Conservation (phyloP, 2,329 filamentous ascomycete species). For the Epichloe baconii region DNA sequence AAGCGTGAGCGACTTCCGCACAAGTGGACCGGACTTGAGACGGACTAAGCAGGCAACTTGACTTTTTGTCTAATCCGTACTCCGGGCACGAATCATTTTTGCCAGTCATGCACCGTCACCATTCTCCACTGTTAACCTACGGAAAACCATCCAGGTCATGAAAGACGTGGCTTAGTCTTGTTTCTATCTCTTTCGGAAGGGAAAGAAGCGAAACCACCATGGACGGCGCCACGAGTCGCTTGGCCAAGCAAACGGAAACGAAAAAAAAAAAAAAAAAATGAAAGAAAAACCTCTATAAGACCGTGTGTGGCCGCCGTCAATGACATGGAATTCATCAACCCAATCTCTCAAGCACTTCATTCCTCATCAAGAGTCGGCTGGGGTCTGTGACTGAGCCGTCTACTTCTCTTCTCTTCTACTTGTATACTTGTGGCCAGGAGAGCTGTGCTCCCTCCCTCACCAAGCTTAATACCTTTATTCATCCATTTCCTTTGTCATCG, state of each 20-base stretch:
- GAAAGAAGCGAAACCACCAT: no score
- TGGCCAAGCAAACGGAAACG: no score
- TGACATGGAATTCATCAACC: no score
- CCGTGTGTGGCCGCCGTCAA: no score
- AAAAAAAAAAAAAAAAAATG: no score
- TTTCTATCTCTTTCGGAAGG: no score
- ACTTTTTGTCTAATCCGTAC: background rate
- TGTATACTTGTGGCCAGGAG: background rate
- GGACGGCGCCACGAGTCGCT: no score
- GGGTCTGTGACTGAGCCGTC: background rate
- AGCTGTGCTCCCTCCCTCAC: background rate
- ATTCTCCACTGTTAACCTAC: background rate
- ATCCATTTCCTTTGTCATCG: background rate
- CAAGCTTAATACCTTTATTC: background rate
- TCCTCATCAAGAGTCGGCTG: background rate
- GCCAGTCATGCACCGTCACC: background rate
- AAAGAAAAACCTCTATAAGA: no score
- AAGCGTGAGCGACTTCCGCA: background rate
- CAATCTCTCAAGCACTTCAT: background rate
- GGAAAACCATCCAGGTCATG: no score
- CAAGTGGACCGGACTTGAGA: background rate
- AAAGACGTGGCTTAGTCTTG: no score
- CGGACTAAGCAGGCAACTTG: background rate
- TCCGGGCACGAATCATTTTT: background rate
- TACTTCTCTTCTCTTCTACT: background rate